Conservation (phyloP, 495 filamentous ascomycete species). For the Penicillium diatomitis region DNA sequence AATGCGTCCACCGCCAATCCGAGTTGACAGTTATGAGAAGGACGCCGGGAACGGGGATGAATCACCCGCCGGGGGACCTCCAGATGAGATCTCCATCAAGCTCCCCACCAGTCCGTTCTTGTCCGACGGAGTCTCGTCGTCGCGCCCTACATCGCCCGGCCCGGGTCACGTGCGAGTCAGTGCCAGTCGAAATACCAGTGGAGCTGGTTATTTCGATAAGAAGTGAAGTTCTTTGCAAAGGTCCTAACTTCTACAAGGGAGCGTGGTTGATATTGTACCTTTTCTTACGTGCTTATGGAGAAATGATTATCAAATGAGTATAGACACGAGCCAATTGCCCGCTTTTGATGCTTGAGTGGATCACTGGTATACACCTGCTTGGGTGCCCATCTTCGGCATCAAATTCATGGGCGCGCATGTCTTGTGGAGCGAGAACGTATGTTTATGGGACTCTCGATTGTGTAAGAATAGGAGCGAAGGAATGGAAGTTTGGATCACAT, state of each 20-base stretch:
- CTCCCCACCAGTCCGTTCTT: conserved; percentile 42
- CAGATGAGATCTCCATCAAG: conserved; percentile 45
- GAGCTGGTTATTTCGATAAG: conserved; percentile 26
- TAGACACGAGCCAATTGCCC: conserved; percentile 3
- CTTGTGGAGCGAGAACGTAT: conserved; percentile 2
- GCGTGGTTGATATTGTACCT: too few relatives aligned
- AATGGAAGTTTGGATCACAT: conserved; percentile 17
- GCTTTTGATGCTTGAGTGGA: neutral
- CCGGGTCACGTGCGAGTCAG: conserved; percentile 40
- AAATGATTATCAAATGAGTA: conserved; percentile 14
- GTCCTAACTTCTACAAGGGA: too few relatives aligned
- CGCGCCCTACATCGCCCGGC: conserved; percentile 55
- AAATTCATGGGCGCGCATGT: conserved; percentile 1
- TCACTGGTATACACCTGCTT: conserved; percentile 1
- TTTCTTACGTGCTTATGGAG: conserved; percentile 5
- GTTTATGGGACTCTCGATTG: conserved; percentile 6
- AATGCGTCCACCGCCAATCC: conserved; percentile 61
- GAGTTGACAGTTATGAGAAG: conserved; percentile 69
- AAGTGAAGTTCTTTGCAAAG: conserved; percentile 9
- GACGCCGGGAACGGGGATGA: conserved; percentile 34
- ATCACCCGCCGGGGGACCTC: conserved; percentile 31
- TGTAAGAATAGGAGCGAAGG: conserved; percentile 26
- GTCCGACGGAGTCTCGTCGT: conserved; percentile 49
- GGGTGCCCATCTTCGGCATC: neutral
- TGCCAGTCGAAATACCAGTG: conserved; percentile 24